Percentiles rank a stretch among this genome's conserved stretches.
These are phyloP conservation scores for Malbranchea cinnamomea DNA, from an alignment of 2,329 filamentous ascomycete species.

Conservation along the genomic window DNA sequence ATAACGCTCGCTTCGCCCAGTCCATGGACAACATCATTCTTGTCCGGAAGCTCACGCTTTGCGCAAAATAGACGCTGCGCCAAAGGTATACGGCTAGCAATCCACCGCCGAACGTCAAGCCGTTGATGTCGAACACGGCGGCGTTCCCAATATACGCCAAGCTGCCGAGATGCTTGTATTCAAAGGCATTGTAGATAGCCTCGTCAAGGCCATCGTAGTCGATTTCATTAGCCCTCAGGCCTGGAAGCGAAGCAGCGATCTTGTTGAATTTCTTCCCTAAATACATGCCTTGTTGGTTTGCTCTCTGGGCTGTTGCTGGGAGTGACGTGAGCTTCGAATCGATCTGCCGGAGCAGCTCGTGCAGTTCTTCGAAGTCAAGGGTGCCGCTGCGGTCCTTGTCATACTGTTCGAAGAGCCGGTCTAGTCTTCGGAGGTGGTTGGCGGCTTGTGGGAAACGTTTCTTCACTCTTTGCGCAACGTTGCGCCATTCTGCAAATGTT, in stretches of 20 bases:
- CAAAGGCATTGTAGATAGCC: conserved; percentile 83
- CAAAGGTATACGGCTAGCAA: conserved; percentile 90
- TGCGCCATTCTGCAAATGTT: conserved; percentile 75
- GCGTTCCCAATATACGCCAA: conserved; percentile 94
- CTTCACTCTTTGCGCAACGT: conserved; percentile 68
- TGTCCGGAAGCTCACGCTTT: conserved; percentile 88
- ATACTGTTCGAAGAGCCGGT: conserved; percentile 81
- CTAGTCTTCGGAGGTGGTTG: conserved; percentile 72
- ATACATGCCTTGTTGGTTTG: conserved; percentile 90
- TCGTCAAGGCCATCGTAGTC: conserved; percentile 83
- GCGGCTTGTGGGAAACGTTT: conserved; percentile 83
- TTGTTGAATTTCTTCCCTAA: conserved; percentile 90
- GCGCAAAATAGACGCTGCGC: conserved; percentile 92
- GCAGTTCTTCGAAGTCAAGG: conserved; percentile 82
- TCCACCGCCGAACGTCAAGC: conserved; percentile 65
- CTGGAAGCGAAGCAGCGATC: conserved; percentile 61
- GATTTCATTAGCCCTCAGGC: conserved; percentile 64
- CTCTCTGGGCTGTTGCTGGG: conserved; percentile 87
- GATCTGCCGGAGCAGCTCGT: conserved; percentile 78
- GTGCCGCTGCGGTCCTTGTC: conserved; percentile 89
- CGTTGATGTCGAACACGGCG: conserved; percentile 81
- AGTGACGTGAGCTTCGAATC: conserved; percentile 89
- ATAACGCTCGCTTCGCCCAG: conserved; percentile 91
- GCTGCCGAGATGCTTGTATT: conserved; percentile 82
- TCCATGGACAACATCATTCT: conserved; percentile 88